phyloP scores from a whole-genome alignment of 1,284 basidiomycete species.

The Sporisorium scitamineum region DNA sequence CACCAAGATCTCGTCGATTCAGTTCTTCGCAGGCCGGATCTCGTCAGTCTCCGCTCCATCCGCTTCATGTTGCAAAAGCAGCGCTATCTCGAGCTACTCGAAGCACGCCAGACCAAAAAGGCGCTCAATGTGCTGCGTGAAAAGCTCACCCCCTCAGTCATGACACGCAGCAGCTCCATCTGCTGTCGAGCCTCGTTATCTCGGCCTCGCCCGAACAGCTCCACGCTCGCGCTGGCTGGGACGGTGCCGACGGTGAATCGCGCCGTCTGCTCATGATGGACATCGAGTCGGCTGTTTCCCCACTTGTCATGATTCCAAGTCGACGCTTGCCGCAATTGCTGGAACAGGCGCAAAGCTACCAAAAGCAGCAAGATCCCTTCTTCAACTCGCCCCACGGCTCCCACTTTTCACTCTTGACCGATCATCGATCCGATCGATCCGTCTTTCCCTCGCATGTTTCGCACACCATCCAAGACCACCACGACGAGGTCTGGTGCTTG shows the following conservation, averaged over 20 bases:
- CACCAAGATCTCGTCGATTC: constrained; percentile 44
- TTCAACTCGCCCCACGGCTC: constrained; percentile 67
- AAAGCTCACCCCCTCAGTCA: constrained; percentile 79
- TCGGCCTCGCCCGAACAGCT: constrained; percentile 77
- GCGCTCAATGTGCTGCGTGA: constrained; percentile 87
- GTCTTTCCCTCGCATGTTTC: constrained; percentile 82
- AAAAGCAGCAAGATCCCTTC: constrained; percentile 70
- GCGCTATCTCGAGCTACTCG: constrained; percentile 95
- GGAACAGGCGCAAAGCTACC: constrained; percentile 84
- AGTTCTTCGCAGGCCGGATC: constrained; percentile 51
- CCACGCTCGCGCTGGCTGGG: constrained; percentile 84
- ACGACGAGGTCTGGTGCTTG: constrained; percentile 93
- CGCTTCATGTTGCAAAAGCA: constrained; percentile 90
- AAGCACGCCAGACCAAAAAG: constrained; percentile 81
- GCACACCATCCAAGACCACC: constrained; percentile 82
- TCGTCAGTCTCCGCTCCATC: constrained; percentile 72
- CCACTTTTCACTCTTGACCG: constrained; percentile 83
- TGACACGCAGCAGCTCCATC: constrained; percentile 55
- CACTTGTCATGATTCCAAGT: constrained; percentile 90
- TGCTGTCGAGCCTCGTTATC: constrained; percentile 63
- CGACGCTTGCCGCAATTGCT: constrained; percentile 86
- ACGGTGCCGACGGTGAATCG: constrained; percentile 84
- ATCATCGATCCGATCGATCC: constrained; percentile 82
- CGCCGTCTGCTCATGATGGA: constrained; percentile 80
- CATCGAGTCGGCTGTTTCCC: constrained; percentile 89